Evolutionary conservation across 495 filamentous ascomycete genomes (phyloP), one percentile per base, ranked within the genome.

Genomic region (Podospora didyma): DNA sequence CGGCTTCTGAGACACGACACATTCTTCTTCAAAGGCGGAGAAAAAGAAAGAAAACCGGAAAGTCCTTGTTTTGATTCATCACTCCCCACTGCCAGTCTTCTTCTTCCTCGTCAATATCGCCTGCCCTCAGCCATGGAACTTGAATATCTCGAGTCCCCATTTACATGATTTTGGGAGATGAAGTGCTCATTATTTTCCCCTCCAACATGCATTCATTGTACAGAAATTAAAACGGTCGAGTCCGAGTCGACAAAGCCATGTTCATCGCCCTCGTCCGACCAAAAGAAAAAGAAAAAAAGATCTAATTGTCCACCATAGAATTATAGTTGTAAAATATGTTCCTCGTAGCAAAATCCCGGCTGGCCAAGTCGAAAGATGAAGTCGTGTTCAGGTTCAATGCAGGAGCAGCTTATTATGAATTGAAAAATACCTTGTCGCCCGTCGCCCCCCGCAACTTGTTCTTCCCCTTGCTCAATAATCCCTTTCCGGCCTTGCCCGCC

Each of bases 401-500:
- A 46, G 46, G n/a, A n/a, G n/a, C n/a, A n/a, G n/a, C n/a, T n/a
- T n/a, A 50, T 56, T 54, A 54, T 37, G 55, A 50, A 53, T 57
- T 58, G 57, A 69, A 76, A 82, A 89, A 88, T 85, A 90, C 89
- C 88, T 93, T 94, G 65, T 92, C 88, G 61, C 86, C 86, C 39
- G 77, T 77, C n/a, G n/a, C n/a, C 42, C 65, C 78, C 54, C 83
- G 82, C 66, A 94, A 82, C 69, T 88, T 92, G 71, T 80, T 94
- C 70, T 86, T 88, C 37, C 92, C 90, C 66, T 93, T 94, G 56
- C 85, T 88, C 69, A 96, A 86, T 50, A 96, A 68, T 28, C 90
- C 91, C 73, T 94, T 95, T 12, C 91, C 89, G 21, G 89, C 87
- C 62, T 87, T 88, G 24, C 89, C 88, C 37, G 92, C 91, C 3